Evolutionary conservation across 2,329 filamentous ascomycete species (phyloP).

Genomic region (Pyrenophora tritici-repentis): DNA sequence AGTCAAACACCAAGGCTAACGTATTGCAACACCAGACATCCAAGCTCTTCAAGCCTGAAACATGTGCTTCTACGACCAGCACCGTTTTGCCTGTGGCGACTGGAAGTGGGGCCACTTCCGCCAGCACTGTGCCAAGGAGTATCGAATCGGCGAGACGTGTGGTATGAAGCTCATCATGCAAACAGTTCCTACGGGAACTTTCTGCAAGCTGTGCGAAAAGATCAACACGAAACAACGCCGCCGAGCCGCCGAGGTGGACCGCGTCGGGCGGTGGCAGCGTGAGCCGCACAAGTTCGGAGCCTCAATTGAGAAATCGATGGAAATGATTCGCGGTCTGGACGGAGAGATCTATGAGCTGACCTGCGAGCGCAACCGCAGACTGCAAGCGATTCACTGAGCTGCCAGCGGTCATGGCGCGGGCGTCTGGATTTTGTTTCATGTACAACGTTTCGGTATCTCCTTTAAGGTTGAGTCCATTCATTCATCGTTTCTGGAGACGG

Average conservation of each 20-base stretch:
- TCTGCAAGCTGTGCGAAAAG: conserved; percentile 86
- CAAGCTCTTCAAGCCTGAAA: conserved; percentile 43
- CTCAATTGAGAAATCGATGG: conserved; percentile 68
- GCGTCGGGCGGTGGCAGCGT: conserved; percentile 75
- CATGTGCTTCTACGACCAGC: conserved; percentile 98
- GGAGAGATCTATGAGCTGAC: conserved; percentile 70
- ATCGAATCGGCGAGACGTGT: conserved; percentile 94
- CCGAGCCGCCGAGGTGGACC: conserved; percentile 72
- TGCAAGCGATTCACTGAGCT: conserved; percentile 42
- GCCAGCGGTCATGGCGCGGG: conserved; percentile 27
- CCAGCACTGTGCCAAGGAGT: conserved; percentile 91
- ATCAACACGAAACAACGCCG: conserved; percentile 83
- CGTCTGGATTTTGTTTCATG: conserved; percentile 45
- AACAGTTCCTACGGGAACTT: conserved; percentile 65
- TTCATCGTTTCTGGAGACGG: conserved; percentile 35
- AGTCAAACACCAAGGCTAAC: conserved; percentile 35
- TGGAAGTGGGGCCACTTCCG: conserved; percentile 95
- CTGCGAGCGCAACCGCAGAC: conserved; percentile 55
- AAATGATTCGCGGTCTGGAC: conserved; percentile 73
- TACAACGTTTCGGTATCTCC: conserved; percentile 36
- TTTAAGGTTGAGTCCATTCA: conserved; percentile 40
- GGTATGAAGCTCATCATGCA: conserved; percentile 87
- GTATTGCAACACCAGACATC: conserved; percentile 32
- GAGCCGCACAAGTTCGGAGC: conserved; percentile 67
- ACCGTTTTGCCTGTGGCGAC: conserved; percentile 81